Evolutionary conservation across 176 grass and related monocot genomes (phyloP).

Genomic region (Canna indica): DNA sequence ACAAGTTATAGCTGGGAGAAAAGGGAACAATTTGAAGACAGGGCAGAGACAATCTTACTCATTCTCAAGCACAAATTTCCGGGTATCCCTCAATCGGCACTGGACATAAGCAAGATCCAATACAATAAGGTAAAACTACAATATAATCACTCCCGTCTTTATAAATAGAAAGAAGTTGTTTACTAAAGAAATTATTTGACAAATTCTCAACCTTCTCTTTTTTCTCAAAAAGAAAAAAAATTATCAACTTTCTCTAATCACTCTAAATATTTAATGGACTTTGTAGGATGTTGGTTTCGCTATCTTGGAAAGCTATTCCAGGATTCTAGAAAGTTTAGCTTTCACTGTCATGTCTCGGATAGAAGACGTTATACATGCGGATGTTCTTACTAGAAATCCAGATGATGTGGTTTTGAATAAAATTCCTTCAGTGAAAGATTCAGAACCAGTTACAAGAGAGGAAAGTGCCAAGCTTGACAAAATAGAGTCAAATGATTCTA

Average conservation of each 20-base stretch:
- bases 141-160: background rate
- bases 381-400: conserved; percentile 35
- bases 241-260: background rate
- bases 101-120: conserved; percentile 91
- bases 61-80: conserved; percentile 93
- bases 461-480: conserved; percentile 21
- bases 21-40: conserved; percentile 92
- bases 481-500: conserved; percentile 23
- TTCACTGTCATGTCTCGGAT: conserved; percentile 79
- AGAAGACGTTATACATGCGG: conserved; percentile 73
- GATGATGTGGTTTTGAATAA: conserved; percentile 26
- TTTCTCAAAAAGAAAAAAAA: no score
- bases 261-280: background rate
- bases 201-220: background rate
- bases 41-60: conserved; percentile 85
- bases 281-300: conserved; percentile 75
- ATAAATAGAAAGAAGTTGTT: background rate
- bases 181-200: background rate
- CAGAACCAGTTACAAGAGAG: background rate
- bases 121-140: conserved; percentile 54
- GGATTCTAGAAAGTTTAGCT: conserved; percentile 83
- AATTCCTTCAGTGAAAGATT: background rate
- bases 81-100: conserved; percentile 71
- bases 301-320: conserved; percentile 83
- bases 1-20: conserved; percentile 75